A percentile compares a stretch with the other conserved stretches of the same genome.
These are phyloP conservation scores for Colletotrichum australisinense DNA, from an alignment of 2,329 filamentous ascomycete genomes.

Conservation along the genomic window DNA sequence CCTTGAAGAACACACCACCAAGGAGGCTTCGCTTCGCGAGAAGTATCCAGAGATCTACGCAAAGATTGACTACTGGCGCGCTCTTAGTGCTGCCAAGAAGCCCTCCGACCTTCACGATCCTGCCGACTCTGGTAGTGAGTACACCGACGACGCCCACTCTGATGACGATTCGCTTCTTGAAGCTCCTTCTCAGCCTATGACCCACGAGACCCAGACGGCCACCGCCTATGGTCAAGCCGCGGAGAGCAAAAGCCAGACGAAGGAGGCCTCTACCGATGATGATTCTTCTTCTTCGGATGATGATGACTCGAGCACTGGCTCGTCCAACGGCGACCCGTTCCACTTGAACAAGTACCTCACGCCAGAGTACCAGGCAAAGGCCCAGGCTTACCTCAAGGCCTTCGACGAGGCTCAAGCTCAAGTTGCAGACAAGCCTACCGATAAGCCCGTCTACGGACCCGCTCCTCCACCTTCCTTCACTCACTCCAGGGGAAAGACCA, in stretches of 20 bases:
- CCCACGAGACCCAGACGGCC: background rate
- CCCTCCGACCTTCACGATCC: background rate
- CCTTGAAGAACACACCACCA: background rate
- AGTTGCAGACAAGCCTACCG: background rate
- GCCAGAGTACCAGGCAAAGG: background rate
- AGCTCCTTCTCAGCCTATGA: background rate
- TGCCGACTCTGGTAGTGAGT: background rate
- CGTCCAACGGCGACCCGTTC: background rate
- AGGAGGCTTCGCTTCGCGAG: background rate
- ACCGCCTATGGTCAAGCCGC: background rate
- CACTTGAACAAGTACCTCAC: conserved; percentile 13
- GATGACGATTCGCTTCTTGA: background rate
- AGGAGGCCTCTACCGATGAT: background rate
- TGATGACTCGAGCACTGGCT: conserved; percentile 4
- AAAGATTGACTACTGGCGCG: conserved; percentile 21
- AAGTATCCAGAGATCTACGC: conserved; percentile 24
- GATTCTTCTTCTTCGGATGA: background rate
- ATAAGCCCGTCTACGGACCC: background rate
- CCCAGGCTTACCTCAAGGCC: background rate
- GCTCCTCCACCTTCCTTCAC: background rate
- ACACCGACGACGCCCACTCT: background rate
- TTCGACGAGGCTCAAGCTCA: background rate
- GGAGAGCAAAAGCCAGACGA: background rate
- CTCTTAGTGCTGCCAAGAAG: conserved; percentile 3
- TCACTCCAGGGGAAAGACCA: background rate